A percentile compares a stretch with the other conserved stretches of the same genome.
phyloP scores from a whole-genome alignment of 768 basidiomycete genomes.

The Naematelia aurantialba region DNA sequence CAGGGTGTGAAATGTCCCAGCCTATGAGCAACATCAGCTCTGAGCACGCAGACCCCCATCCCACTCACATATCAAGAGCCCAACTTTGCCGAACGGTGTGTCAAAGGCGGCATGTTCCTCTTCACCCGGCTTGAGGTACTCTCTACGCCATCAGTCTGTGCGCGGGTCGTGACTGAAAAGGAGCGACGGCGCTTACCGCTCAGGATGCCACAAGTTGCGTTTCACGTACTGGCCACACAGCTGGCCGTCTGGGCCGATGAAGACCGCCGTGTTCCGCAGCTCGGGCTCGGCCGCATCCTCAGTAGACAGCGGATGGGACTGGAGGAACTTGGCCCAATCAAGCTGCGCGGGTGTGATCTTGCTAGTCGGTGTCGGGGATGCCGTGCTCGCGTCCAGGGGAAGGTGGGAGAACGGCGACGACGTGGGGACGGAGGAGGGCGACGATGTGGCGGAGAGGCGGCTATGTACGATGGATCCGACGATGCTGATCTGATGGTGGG shows the following conservation, averaged over 20 bases:
- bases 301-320: slow-evolving; percentile 7
- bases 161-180: background rate
- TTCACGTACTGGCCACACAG: slow-evolving; percentile 36
- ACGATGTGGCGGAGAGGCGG: background rate
- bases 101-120: slow-evolving; percentile 36
- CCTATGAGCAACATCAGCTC: slow-evolving; percentile 18
- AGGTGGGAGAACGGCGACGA: slow-evolving; percentile 27
- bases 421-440: slow-evolving; percentile 7
- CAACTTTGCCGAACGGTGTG: slow-evolving; percentile 37
- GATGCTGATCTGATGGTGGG: slow-evolving; percentile 24
- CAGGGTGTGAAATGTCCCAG: slow-evolving; percentile 45
- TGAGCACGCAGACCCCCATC: no score
- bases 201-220: slow-evolving; percentile 45
- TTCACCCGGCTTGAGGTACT: slow-evolving; percentile 38
- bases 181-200: slow-evolving; percentile 27
- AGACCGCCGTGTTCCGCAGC: slow-evolving; percentile 42
- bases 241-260: slow-evolving; percentile 34
- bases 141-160: slow-evolving; percentile 15
- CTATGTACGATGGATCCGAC: slow-evolving; percentile 38
- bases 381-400: slow-evolving; percentile 1
- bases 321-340: slow-evolving; percentile 28
- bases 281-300: slow-evolving; percentile 17
- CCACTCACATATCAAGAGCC: slow-evolving; percentile 44
- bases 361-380: background rate
- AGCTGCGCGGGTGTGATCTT: slow-evolving; percentile 14